Base-by-base conservation (phyloP, 2,329 filamentous ascomycete species). In the Trichoderma gracile region DNA sequence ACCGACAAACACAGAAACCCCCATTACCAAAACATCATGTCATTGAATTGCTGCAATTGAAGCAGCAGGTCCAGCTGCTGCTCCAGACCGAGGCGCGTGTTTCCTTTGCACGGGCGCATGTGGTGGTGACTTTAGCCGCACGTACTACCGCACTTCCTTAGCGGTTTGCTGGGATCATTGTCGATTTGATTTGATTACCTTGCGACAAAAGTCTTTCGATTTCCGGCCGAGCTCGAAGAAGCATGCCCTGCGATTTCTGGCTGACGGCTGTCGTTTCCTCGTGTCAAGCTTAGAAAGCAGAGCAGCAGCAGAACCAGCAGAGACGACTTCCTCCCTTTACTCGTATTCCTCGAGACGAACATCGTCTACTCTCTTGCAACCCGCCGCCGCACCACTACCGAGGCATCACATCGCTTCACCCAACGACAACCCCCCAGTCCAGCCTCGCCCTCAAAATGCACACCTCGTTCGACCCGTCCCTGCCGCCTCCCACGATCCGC, bases 401-500 rank as follows among this genome's bases (percentile, higher is more conserved):
- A 17, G 21, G 53, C 53, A 27, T n/a, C 38, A 8, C 2, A 15
- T n/a, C 46, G 7, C 30, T 21, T 9, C 45, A 27, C 25, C 2
- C 42, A 33, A n/a, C n/a, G 45, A 59, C 19, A 21, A 50, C 54
- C 3, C 19, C 38, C 10, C 8, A 9, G 30, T 30, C 12, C 14
- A 14, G 15, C 27, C 40, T 9, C 27, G 27, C 27, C 27, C n/a
- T n/a, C 38, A 52, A 47, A 17, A 64, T 64, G 62, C 45, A 57
- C 27, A 21, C 55, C 66, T 71, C 73, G 68, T 80, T 79, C 69
- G 78, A 79, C 67, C 74, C 76, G 21, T 74, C 73, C 2, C 45
- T 68, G 1, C 61, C 74, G 27, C 72, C 75, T 19, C 67, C 76
- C 19, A 64, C 65, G 27, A 42, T 46, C n/a, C 66, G 73, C 54